Percentiles rank a stretch among this genome's conserved stretches.
phyloP scores from a whole-genome alignment of 345 rosid species.

The Raphanus raphanistrum region DNA sequence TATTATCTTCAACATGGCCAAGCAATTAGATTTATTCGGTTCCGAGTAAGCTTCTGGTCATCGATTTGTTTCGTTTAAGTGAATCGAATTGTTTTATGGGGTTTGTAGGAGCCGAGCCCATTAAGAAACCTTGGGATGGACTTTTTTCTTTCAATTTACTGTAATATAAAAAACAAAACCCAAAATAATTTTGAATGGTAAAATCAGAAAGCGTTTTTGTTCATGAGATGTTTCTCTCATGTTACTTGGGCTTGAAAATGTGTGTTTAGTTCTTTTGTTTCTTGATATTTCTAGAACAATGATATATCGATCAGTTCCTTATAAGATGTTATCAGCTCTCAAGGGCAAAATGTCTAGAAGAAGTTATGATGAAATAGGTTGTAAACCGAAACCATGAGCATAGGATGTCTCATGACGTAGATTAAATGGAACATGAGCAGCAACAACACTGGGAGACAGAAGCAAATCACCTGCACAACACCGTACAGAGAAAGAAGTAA shows the following conservation, averaged over 20 bases:
- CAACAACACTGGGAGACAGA: neutral
- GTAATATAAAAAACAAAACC: neutral
- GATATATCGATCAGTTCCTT: neutral
- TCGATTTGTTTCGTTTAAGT: neutral
- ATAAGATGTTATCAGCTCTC: neutral
- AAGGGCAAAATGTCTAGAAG: neutral
- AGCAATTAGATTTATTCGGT: neutral
- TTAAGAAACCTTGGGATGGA: no score
- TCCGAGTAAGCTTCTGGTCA: neutral
- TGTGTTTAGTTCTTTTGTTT: neutral
- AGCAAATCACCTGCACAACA: neutral
- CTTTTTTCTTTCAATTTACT: neutral
- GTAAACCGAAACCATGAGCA: neutral
- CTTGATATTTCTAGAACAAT: neutral
- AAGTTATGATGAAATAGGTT: neutral
- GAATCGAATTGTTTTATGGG: neutral
- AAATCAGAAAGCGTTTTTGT: neutral
- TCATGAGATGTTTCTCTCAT: conserved; percentile 48
- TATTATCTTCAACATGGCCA: no score
- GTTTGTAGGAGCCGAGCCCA: neutral
- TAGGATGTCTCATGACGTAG: neutral
- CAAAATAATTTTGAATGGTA: no score
- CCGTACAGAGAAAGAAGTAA: neutral
- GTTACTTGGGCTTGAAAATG: conserved; percentile 58
- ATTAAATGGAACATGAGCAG: neutral